Base-by-base conservation (phyloP, 768 basidiomycete genomes). In the Termitomyces sp. region DNA sequence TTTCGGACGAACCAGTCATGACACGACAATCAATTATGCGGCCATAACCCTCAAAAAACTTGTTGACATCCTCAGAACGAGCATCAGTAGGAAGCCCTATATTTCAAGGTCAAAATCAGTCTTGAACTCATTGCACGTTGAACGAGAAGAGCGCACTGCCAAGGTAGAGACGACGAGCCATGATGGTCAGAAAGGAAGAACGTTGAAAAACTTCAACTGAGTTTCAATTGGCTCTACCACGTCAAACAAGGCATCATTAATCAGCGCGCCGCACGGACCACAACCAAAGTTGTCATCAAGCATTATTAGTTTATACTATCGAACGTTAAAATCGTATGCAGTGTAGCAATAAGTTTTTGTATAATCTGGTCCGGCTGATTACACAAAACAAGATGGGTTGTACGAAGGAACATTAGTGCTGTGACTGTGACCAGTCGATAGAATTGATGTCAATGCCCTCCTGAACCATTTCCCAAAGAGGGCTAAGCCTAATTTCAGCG, bases 391-490 rank as follows among this genome's bases (percentile, higher is more conserved):
- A 25, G 50, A 28, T 59, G 56, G 43, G 52, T 47, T 57, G 52
- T 54, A 39, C 53, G 55, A 59, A 42, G 55, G 48, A 52, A 52
- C 50, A 81, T 68, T 83, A 91, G 59, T 90, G 85, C 83, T 86
- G 91, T 46, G 91, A 89, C 94, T 86, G 91, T 45, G 91, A 89
- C 95, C 95, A 98, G 73, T 98, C 83, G 68, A 98, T 99, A 17
- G 89, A 80, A 67, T 86, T 94, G 63, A 98, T 83, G 70, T 99
- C 97, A 58, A 98, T 95, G 42, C 96, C 96, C 69, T 98, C 97
- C 73, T 97, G 94, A 16, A 98, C 95, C 95, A 99, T 98, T 75
- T 99, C 97, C 96, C 96, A 99, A 53, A 99, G 73, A 34, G 97
- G 97, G 67, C 93, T 92, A 59, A 51, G 42, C 25, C 14, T 19